phyloP scores from a whole-genome alignment of 768 basidiomycete species.

The Boletus speciosus region DNA sequence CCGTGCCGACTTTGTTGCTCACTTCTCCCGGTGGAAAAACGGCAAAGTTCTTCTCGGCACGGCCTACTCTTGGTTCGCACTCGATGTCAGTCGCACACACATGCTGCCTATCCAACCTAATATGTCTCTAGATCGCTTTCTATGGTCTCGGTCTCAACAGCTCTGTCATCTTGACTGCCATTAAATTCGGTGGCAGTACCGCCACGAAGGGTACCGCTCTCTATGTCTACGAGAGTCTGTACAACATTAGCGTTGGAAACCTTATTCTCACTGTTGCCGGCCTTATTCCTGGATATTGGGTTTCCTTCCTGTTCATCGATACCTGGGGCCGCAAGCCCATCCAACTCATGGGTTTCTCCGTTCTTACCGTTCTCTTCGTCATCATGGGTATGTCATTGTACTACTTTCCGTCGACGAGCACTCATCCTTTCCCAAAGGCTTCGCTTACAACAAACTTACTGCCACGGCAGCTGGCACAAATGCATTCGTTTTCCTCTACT shows the following conservation, averaged over 20 bases:
- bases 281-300: slow-evolving; percentile 74
- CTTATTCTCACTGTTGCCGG: slow-evolving; percentile 73
- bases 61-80: slow-evolving; percentile 85
- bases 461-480: slow-evolving; percentile 40
- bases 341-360: slow-evolving; percentile 71
- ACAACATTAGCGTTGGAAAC: slow-evolving; percentile 71
- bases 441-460: slow-evolving; percentile 58
- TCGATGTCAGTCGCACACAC: slow-evolving; percentile 53
- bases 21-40: slow-evolving; percentile 77
- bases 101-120: not conserved
- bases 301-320: slow-evolving; percentile 62
- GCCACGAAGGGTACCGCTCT: slow-evolving; percentile 25
- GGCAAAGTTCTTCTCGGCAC: slow-evolving; percentile 75
- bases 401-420: not conserved
- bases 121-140: slow-evolving; percentile 62
- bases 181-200: slow-evolving; percentile 53
- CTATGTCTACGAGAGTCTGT: slow-evolving; percentile 53
- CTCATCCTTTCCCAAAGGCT: slow-evolving; percentile 42
- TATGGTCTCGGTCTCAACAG: slow-evolving; percentile 88
- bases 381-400: slow-evolving; percentile 53
- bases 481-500: slow-evolving; percentile 80
- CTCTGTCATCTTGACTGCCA: slow-evolving; percentile 66
- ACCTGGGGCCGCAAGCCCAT: slow-evolving; percentile 79
- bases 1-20: slow-evolving; percentile 58
- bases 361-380: slow-evolving; percentile 64